Base-by-base conservation (phyloP, 148 eudicot genomes). In the Cornus florida region DNA sequence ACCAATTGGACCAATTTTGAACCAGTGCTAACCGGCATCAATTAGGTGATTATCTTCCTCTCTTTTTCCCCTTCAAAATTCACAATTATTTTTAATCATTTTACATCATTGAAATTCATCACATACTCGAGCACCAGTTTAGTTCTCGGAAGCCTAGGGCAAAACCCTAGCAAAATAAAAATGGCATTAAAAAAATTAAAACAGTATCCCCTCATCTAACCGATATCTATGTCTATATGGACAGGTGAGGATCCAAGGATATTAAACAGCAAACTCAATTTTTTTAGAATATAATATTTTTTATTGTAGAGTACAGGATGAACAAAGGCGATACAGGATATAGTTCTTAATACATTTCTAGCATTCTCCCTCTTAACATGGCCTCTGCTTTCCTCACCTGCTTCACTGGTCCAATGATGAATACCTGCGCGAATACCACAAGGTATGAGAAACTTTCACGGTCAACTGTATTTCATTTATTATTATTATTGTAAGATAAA, bases 351-450 rank as follows among this genome's bases (percentile, higher is more conserved):
- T 80, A 87, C 71, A 90, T 83, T 59, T 86, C 93, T 82, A 87
- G 79, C 94, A 92, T 86, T 83, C 88, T 87, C 67, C 98, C 98
- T 80, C 97, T 88, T 73, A 94, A 67, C 87, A 94, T 87, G 74
- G 98, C 98, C 83, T 88, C 93, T 33, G 97, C 97, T 87, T 94
- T 94, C 83, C 89, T 86, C 78, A 92, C 97, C 83, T 94, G 92
- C 86, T 84, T 87, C 84, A 82, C 92, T 23, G 93, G 91, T n/a
- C 98, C 98, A 23, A 94, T 91, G 22, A 91, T 73, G 79, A 94
- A 94, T 67, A 90, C 94, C 98, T 94, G 77, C 86, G 74, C 28
- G 6, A 67, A 68, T n/a, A 69, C 20, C n/a, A 72, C 71, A 60
- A 1, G 12, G 24, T 8, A 11, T 74, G 32, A 59, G 35, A 2